Evolutionary conservation across 371 early-diverging fungal genomes (phyloP).

Genomic region (Apophysomyces ossiformis): DNA sequence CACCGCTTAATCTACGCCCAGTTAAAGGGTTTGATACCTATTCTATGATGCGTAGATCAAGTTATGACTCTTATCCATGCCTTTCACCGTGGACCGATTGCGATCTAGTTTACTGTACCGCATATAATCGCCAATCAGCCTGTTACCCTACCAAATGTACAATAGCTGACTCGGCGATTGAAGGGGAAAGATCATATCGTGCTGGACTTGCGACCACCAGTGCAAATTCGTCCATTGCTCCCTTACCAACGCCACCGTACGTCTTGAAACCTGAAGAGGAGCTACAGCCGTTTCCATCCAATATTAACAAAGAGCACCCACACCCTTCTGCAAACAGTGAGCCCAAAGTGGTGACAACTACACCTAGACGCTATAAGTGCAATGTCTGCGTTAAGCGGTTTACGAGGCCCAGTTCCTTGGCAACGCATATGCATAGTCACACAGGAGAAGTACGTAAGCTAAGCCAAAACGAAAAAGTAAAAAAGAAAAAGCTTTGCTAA

Average conservation of each 20-base stretch:
- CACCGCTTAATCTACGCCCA: background rate
- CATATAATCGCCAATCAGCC: background rate
- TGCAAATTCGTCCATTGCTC: constrained; percentile 4
- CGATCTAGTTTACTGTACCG: background rate
- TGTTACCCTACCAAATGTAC: background rate
- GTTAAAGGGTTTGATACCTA: background rate
- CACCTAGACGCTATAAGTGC: constrained; percentile 47
- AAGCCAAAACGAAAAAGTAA: background rate
- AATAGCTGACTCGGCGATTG: background rate
- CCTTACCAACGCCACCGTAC: background rate
- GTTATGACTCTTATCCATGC: background rate
- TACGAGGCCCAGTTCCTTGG: constrained; percentile 62
- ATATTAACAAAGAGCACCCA: background rate
- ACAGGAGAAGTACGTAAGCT: constrained; percentile 55
- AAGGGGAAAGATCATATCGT: background rate
- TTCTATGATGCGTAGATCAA: constrained; percentile 1
- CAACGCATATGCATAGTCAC: constrained; percentile 69
- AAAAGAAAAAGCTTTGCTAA: background rate
- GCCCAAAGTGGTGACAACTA: constrained; percentile 21
- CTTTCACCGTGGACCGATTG: background rate
- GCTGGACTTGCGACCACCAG: background rate
- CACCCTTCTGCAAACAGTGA: constrained; percentile 6
- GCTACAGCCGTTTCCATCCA: background rate
- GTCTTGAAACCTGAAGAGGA: background rate
- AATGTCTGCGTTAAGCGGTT: constrained; percentile 60